Base-by-base conservation (phyloP, 2,329 filamentous ascomycete genomes). In the Ascochyta pisi region DNA sequence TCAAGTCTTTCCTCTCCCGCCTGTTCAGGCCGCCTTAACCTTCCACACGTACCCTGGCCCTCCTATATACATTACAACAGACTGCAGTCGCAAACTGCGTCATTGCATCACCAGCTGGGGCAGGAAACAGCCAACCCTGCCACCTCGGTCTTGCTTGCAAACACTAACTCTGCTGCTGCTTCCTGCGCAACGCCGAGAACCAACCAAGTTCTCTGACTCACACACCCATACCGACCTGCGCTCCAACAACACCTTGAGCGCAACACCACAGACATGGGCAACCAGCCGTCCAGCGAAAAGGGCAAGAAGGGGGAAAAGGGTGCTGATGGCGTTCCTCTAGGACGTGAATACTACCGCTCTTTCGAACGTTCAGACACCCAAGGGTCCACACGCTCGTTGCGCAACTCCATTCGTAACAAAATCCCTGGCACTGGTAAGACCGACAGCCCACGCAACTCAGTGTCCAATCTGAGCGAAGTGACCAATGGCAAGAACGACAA, bases 321-420 rank as follows among this genome's bases (percentile, higher is more conserved):
- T 47, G 73, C 77, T 56, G 78, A 79, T 54, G 80, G 78, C 62
- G 86, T 90, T 34, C 82, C 84, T 58, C 81, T 97, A 56, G 89
- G 92, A 76, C 90, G 91, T 27, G 73, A 76, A 51, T 71, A 73
- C 62, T 96, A 95, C 76, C 94, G 93, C 26, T 96, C 94, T 26
- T 94, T 98, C 74, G 90, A 89, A 78, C 89, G 90, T 74, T 92
- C 92, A 53, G 94, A 98, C 73, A 98, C 94, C 26, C 94, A 93
- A 75, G 93, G 96, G 64, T 97, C 92, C 6, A 86, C 89, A 29
- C 89, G 92, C 63, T 97, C 93, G 4, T 88, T 97, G 76, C 87
- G 91, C 65, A 89, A 87, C 35, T 85, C 85, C 8, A 84, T 98
- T 65, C 86, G 91, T 58, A 96, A 92, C 60, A 97, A 97, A 79